Conservation (phyloP, 2,329 filamentous ascomycete species). For the Alternaria solani region DNA sequence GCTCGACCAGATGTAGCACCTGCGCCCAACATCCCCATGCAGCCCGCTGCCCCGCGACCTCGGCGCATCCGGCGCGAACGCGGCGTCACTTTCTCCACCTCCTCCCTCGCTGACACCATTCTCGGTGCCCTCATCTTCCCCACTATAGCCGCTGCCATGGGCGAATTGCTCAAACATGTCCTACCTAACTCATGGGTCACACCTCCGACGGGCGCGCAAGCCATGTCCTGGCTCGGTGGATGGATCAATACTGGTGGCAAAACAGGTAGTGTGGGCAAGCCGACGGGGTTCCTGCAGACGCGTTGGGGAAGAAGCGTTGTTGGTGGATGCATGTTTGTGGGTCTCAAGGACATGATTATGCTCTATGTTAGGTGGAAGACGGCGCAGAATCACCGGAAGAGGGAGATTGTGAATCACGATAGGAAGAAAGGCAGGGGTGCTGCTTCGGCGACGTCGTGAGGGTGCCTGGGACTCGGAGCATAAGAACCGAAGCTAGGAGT, state of each 20-base stretch:
- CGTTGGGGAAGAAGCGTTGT: slow-evolving; percentile 89
- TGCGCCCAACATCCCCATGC: slow-evolving; percentile 39
- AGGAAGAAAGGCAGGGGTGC: neutral
- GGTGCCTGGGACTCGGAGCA: neutral
- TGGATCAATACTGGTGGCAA: slow-evolving; percentile 25
- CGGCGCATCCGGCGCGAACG: slow-evolving; percentile 53
- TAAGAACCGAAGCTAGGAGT: neutral
- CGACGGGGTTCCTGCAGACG: slow-evolving; percentile 76
- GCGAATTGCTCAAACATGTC: slow-evolving; percentile 73
- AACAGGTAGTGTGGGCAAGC: slow-evolving; percentile 39
- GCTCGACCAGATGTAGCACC: slow-evolving; percentile 36
- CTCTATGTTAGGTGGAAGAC: slow-evolving; percentile 65
- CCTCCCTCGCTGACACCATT: slow-evolving; percentile 65
- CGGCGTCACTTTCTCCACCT: slow-evolving; percentile 62
- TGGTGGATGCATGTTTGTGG: slow-evolving; percentile 87
- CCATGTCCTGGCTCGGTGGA: slow-evolving; percentile 33
- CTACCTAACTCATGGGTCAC: slow-evolving; percentile 71
- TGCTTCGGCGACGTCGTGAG: neutral
- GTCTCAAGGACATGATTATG: slow-evolving; percentile 74
- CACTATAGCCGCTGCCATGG: slow-evolving; percentile 78
- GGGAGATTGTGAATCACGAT: slow-evolving; percentile 55
- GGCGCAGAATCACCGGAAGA: slow-evolving; percentile 57
- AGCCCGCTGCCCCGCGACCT: slow-evolving; percentile 30
- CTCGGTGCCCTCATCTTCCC: slow-evolving; percentile 81
- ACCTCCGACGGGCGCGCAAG: slow-evolving; percentile 53